Base-by-base conservation (phyloP, 129 eudicot genomes). In the Cynara cardunculus region DNA sequence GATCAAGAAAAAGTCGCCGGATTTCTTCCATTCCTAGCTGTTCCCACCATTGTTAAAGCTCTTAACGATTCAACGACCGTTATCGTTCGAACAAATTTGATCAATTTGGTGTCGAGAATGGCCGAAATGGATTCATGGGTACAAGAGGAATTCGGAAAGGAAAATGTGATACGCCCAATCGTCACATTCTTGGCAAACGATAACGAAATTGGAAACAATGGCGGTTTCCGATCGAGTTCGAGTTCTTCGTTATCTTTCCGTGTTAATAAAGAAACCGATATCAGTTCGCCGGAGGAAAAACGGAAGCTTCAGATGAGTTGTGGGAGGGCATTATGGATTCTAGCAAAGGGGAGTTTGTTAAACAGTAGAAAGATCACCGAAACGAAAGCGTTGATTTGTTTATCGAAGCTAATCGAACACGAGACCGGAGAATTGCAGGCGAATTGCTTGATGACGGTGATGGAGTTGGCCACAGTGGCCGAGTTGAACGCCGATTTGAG, bases 101-200 rank as follows among this genome's bases (percentile, higher is more conserved):
- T 82, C 11, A 74, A 87, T 78, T 82, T 93, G 80, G 92, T 93
- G 70, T 75, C 94, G 0, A 86, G 80, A 66, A 86, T 93, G 94
- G 84, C 91, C 7, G 93, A 87, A 75, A 35, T 84, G 69, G 91
- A 82, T 71, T 39, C 65, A 1, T 59, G 34, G 1, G 92, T 85
- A 21, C 88, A 85, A 74, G 96, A 93, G 75, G 94, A 89, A n/a
- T 90, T 93, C 28, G 96, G 93, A 71, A 89, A 87, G 69, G 94
- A 84, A 72, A 93, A 89, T 81, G 92, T 89, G 26, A 80, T 84
- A 11, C 81, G 90, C 81, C 94, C 94, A 2, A 41, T 93, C 13
- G 87, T 93, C 18, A 87, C 89, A 0, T 76, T 87, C 69, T 75
- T 91, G 71, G 76, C 85, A 0, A 83, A 79, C 72, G 96, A 87